Base-by-base conservation (phyloP, 1,139 yeast species). In the Candida buenavistaensis region DNA sequence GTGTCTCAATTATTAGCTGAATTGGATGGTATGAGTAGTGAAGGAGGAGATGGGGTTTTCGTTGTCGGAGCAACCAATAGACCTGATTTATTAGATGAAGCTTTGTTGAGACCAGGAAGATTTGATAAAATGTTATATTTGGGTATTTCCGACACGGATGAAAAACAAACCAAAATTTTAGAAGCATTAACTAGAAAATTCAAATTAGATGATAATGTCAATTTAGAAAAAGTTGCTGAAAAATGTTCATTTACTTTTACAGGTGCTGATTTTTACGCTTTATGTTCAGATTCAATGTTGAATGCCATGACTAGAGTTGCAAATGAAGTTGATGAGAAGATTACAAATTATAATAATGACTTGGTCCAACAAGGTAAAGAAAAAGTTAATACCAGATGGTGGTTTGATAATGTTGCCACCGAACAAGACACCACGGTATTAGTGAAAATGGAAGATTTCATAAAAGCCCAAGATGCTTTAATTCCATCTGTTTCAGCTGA, bases 41-140 rank as follows among this genome's bases (percentile, higher is more conserved):
- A 50, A 33, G 60, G 62, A 14, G 92, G 95, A 8, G 96, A 89
- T 42, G 97, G 97, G 6, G 96, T 92, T 1, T 92, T 92, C 58
- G 97, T 90, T 9, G 96, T 92, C 30, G 97, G 97, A 10, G 98
- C 98, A 6, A 92, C 97, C 0, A 92, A 92, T 51, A 73, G 97
- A 51, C 98, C 98, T 0, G 97, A 92, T 64, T 67, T 92, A 42
- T 68, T 92, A 32, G 98, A 92, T 55, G 97, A 90, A 54, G 97
- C 97, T 0, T 68, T 92, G 35, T 64, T 92, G 40, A 77, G 98
- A 55, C 98, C 98, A 0, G 98, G 98, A 3, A 72, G 98, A 55
- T 92, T 92, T 55, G 98, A 92, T 57, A 92, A 89, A 57, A 80
- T 92, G 92, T 68, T 92, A 37, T 92, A 92, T 52, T 68, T 92